Evolutionary conservation across 1,284 basidiomycete species (phyloP).

Genomic region (Trichosporon asahii): DNA sequence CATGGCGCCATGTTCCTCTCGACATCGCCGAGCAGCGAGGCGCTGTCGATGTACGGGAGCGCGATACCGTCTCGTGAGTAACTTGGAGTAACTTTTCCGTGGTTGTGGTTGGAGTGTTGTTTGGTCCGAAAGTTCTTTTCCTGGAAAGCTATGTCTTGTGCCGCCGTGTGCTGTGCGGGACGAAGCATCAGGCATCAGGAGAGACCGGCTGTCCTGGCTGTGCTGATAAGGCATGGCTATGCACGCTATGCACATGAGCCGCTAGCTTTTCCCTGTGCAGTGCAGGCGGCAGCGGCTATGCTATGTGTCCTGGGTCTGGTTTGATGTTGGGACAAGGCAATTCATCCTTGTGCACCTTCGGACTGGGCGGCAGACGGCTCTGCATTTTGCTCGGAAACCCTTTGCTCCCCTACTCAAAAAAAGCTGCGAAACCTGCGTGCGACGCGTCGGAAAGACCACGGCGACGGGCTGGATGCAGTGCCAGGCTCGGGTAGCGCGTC

Average conservation of each 20-base stretch:
- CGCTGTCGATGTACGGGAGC: not conserved
- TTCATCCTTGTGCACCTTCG: not conserved
- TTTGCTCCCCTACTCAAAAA: not conserved
- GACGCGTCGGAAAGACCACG: not conserved
- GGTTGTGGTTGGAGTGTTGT: not conserved
- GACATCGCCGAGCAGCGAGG: constrained; percentile 1
- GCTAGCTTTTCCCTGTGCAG: no score
- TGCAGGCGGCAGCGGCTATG: no score
- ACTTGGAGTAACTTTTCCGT: not conserved
- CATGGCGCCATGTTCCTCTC: constrained; percentile 1
- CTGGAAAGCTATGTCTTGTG: not conserved
- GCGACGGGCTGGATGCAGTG: no score
- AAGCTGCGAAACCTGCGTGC: not conserved
- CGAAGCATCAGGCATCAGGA: no score
- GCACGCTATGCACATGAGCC: no score
- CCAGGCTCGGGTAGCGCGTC: no score
- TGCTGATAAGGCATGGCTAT: not conserved
- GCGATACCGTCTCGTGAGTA: constrained; percentile 10
- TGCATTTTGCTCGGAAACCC: not conserved
- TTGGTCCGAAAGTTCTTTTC: not conserved
- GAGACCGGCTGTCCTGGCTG: not conserved
- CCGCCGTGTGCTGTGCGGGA: not conserved
- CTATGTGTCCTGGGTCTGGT: no score
- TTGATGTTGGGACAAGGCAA: not conserved
- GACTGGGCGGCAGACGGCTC: not conserved